phyloP scores from a whole-genome alignment of 202 grass and related monocot genomes.

The Tripidium arundinaceum region DNA sequence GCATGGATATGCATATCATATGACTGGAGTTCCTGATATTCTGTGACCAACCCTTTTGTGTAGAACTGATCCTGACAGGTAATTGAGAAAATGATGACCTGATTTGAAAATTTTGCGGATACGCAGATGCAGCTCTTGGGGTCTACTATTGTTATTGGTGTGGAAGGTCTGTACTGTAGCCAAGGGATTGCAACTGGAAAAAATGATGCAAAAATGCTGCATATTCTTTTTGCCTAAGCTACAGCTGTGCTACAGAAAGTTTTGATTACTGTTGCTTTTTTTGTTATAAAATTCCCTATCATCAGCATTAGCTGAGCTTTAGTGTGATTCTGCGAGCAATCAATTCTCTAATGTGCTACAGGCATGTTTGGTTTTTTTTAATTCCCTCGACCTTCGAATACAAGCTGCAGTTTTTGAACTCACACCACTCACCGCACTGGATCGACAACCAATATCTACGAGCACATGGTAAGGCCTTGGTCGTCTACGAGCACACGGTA shows the following conservation, averaged over 20 bases:
- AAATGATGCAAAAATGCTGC: not conserved
- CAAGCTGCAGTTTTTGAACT: too few relatives aligned
- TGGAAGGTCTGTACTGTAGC: slow-evolving; percentile 1
- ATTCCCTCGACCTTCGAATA: not conserved
- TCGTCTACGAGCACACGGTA: not conserved
- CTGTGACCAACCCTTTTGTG: not conserved
- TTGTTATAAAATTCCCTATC: not conserved
- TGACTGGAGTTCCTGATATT: not conserved
- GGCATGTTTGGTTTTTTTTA: not conserved
- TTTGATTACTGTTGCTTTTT: not conserved
- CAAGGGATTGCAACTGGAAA: not conserved
- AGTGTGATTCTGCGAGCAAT: not conserved
- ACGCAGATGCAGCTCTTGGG: not conserved
- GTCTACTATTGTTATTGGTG: not conserved
- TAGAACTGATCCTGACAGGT: slow-evolving; percentile 8
- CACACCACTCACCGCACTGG: too few relatives aligned
- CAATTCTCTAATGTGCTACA: not conserved
- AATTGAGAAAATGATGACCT: not conserved
- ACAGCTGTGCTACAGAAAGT: not conserved
- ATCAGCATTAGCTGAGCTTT: not conserved
- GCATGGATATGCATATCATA: not conserved
- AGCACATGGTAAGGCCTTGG: too few relatives aligned
- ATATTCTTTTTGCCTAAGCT: slow-evolving; percentile 3
- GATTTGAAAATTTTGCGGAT: not conserved
- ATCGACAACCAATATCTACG: too few relatives aligned